Evolutionary conservation across 768 basidiomycete species (phyloP).

Genomic region (Trametes gibbosa): DNA sequence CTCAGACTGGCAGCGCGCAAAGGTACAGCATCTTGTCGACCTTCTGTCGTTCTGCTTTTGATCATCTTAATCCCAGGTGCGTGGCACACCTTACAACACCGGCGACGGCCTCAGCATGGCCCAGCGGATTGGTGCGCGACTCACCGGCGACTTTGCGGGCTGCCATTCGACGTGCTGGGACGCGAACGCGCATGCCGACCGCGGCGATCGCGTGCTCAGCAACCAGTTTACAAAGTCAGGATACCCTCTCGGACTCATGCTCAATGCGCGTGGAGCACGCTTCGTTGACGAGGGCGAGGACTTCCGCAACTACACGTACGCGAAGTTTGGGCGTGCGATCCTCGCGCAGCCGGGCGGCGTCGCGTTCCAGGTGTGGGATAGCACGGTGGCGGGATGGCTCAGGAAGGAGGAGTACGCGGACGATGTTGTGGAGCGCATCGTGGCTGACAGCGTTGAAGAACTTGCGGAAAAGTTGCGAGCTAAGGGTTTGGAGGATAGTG

Average conservation of each 20-base stretch:
- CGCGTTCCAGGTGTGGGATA: conserved; percentile 68
- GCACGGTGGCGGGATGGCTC: conserved; percentile 40
- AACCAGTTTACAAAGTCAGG: conserved; percentile 76
- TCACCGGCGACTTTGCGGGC: conserved; percentile 65
- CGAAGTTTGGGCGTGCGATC: conserved; percentile 62
- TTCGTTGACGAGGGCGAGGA: conserved; percentile 75
- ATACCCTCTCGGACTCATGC: conserved; percentile 69
- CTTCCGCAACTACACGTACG: conserved; percentile 72
- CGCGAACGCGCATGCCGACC: conserved; percentile 49
- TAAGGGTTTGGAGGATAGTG: conserved; percentile 45
- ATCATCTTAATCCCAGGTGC: conserved; percentile 40
- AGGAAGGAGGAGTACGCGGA: conserved; percentile 68
- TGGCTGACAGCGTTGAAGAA: conserved; percentile 44
- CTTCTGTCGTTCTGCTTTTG: not conserved
- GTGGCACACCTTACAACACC: conserved; percentile 70
- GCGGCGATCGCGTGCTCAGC: conserved; percentile 55
- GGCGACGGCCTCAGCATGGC: conserved; percentile 64
- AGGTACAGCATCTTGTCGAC: conserved; percentile 33
- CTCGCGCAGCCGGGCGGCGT: conserved; percentile 54
- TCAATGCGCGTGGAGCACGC: conserved; percentile 53
- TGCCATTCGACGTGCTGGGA: conserved; percentile 77
- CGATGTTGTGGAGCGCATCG: conserved; percentile 54
- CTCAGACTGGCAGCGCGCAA: conserved; percentile 54
- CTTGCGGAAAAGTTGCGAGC: conserved; percentile 46
- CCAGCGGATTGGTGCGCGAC: conserved; percentile 45